Evolutionary conservation across 768 basidiomycete species (phyloP), one percentile per base, ranked within the genome.

Genomic region (Pholiota microspora): DNA sequence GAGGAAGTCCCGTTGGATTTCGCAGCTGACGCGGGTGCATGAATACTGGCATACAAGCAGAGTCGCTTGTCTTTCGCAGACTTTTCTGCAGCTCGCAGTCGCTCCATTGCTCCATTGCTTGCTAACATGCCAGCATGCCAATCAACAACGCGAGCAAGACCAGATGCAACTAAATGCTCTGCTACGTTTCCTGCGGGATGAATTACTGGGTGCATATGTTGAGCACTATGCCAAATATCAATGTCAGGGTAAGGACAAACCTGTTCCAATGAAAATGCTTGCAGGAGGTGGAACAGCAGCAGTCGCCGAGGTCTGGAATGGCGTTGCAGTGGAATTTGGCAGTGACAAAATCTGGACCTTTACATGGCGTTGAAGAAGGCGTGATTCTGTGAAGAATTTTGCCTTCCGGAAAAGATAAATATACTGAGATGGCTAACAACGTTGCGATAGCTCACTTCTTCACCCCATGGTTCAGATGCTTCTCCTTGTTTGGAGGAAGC

Each of bases 51-150:
- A 63, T 91, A 94, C 7, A 96, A 75, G 56, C 75, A 83, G 2
- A 77, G 69, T 27, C 85, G 82, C 63, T 83, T 88, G 66, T 91
- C 86, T 68, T 91, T 92, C 18, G 92, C 93, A 45, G 62, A 66
- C 67, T 80, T 87, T 72, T 98, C 95, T 0, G 92, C 92, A 1
- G 84, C 81, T 49, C 95, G 85, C 25, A 98, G 79, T 36, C 84
- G 85, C 63, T 95, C 93, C 83, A 98, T 92, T 4, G 84, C 89
- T 35, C 94, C 94, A 49, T 79, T 76, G 50, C 78, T 81, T 0
- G 92, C 85, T 18, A 99, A 83, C 81, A 98, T 89, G 18, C 95
- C 95, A 13, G 96, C 94, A 68, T 99, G 96, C 95, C 95, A 98
- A 67, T 96, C 95, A 55, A 98, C 88, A 47, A 98, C 81, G 54